These are phyloP conservation scores for Diaporthe velutina DNA, from an alignment of 2,329 filamentous ascomycete species.

Conservation along the genomic window DNA sequence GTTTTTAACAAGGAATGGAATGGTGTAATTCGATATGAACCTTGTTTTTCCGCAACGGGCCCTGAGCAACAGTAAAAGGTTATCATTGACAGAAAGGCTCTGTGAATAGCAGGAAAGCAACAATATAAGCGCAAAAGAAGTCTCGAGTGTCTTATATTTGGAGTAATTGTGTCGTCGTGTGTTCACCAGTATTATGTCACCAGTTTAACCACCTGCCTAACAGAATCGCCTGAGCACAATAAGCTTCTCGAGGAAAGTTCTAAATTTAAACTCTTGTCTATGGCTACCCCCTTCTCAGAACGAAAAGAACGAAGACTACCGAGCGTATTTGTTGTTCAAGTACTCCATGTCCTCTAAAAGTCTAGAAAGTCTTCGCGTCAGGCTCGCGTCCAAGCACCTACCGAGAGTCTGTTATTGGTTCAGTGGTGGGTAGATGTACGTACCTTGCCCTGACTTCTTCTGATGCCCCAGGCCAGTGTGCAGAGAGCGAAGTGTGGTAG, in stretches of 20 bases:
- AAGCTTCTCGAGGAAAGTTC: background rate
- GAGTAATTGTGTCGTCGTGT: background rate
- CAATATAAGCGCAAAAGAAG: no score
- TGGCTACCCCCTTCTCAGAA: background rate
- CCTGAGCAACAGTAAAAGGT: no score
- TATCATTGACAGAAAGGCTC: no score
- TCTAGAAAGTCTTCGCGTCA: background rate
- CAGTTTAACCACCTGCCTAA: no score
- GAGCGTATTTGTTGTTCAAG: slow-evolving; percentile 41
- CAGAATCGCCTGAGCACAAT: background rate
- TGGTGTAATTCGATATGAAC: no score
- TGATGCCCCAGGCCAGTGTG: slow-evolving; percentile 13
- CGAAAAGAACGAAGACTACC: background rate
- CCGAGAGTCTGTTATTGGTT: background rate
- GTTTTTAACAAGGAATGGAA: no score
- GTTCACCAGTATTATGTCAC: background rate
- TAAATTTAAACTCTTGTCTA: background rate
- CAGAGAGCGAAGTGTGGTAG: slow-evolving; percentile 1
- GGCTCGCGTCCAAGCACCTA: background rate
- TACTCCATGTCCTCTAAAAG: slow-evolving; percentile 42
- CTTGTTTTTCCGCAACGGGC: no score
- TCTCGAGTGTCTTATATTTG: background rate
- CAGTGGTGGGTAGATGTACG: background rate
- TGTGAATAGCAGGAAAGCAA: background rate
- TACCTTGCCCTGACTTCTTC: background rate